A percentile compares a stretch with the other conserved stretches of the same genome.
These are phyloP conservation scores for Aspergillus sp. DNA, from an alignment of 2,329 filamentous ascomycete genomes.

Conservation along the genomic window DNA sequence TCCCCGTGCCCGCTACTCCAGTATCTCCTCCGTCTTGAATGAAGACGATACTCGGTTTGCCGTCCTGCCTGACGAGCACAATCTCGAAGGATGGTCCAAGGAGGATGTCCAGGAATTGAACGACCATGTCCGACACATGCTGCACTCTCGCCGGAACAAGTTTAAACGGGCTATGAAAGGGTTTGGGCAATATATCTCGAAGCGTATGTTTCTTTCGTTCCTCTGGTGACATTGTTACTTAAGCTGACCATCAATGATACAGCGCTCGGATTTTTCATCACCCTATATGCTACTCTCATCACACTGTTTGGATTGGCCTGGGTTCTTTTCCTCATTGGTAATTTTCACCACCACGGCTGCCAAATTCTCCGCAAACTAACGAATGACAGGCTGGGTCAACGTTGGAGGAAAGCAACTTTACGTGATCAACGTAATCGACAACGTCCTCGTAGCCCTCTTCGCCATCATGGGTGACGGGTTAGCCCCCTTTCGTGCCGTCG, in stretches of 20 bases:
- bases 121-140: slow-evolving; percentile 78
- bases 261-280: slow-evolving; percentile 75
- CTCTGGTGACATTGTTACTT: background rate
- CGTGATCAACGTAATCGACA: slow-evolving; percentile 61
- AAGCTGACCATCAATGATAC: background rate
- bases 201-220: slow-evolving; percentile 43
- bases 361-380: background rate
- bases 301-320: slow-evolving; percentile 78
- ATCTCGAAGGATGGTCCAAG: slow-evolving; percentile 64
- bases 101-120: slow-evolving; percentile 70
- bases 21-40: slow-evolving; percentile 59
- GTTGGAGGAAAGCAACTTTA: slow-evolving; percentile 65
- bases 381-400: slow-evolving; percentile 62
- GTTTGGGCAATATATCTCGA: slow-evolving; percentile 68
- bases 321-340: slow-evolving; percentile 82
- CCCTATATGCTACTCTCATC: slow-evolving; percentile 72
- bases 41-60: slow-evolving; percentile 59
- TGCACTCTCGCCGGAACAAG: slow-evolving; percentile 70
- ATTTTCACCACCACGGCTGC: slow-evolving; percentile 4
- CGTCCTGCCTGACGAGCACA: slow-evolving; percentile 65
- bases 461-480: slow-evolving; percentile 63
- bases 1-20: slow-evolving; percentile 26
- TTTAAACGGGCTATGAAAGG: slow-evolving; percentile 74
- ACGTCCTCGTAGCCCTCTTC: slow-evolving; percentile 62
- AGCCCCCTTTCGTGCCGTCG: slow-evolving; percentile 65